phyloP scores from a whole-genome alignment of 176 grass and related monocot species.

The Ampelocalamus luodianensis region DNA sequence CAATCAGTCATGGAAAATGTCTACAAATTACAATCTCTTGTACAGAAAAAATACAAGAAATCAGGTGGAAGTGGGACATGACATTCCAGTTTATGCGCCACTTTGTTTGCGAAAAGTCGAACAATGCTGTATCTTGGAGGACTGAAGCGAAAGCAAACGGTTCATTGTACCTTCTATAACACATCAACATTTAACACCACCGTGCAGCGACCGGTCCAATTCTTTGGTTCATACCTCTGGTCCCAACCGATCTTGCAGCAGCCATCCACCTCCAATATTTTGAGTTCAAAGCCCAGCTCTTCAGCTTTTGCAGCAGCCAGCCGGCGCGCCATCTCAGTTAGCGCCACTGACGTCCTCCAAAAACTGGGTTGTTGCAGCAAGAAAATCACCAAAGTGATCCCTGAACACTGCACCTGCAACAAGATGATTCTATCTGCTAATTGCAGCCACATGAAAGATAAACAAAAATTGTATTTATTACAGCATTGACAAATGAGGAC shows the following conservation, averaged over 20 bases:
- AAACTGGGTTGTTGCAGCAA: neutral
- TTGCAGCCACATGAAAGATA: neutral
- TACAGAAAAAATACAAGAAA: neutral
- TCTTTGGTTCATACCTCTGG: neutral
- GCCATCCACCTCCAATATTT: neutral
- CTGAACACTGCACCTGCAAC: neutral
- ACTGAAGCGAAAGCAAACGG: neutral
- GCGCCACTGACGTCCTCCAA: neutral
- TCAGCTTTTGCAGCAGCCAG: neutral
- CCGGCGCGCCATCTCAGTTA: neutral
- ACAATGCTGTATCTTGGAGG: neutral
- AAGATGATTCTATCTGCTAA: neutral
- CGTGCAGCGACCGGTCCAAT: neutral
- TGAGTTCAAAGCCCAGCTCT: neutral
- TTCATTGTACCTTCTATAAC: neutral
- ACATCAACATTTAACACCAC: neutral
- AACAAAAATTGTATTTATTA: neutral
- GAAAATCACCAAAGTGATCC: neutral
- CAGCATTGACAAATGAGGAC: neutral
- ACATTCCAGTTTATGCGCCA: neutral
- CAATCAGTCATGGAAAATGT: neutral
- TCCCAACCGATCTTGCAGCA: neutral
- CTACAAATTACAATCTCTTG: neutral
- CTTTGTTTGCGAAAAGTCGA: neutral
- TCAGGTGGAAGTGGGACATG: neutral